Percentiles rank a stretch among this genome's conserved stretches.
Conservation (phyloP, 257 asterid species). For the Solanum tarapatanum region DNA sequence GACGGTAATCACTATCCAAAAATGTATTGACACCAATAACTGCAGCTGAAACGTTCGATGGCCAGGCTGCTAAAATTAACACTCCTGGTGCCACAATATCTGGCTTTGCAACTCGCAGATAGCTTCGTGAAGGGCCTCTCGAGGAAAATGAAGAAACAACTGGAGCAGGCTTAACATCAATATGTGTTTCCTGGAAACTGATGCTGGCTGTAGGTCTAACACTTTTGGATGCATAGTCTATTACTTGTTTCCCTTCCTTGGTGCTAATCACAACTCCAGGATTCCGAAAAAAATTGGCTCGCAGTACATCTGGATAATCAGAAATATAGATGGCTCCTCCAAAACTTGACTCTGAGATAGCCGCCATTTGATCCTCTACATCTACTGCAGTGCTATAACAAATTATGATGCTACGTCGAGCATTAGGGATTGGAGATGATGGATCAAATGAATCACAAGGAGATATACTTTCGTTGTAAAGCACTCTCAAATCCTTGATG, state of each 20-base stretch:
- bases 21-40: background rate
- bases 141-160: background rate
- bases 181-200: background rate
- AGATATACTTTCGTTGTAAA: background rate
- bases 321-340: background rate
- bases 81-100: background rate
- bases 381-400: background rate
- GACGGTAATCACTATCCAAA: background rate
- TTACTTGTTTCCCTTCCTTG: background rate
- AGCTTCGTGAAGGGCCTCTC: background rate
- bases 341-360: background rate
- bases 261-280: background rate
- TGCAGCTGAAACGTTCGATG: background rate
- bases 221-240: background rate
- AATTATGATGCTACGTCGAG: background rate
- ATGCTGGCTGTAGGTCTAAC: background rate
- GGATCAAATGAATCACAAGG: background rate
- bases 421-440: background rate
- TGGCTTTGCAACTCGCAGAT: background rate
- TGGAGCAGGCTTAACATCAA: background rate
- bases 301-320: background rate
- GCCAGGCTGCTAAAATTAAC: background rate
- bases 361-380: background rate
- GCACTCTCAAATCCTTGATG: background rate
- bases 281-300: background rate